Conservation (phyloP, 352 stramenopile species). For the Globisporangium barbulae region DNA sequence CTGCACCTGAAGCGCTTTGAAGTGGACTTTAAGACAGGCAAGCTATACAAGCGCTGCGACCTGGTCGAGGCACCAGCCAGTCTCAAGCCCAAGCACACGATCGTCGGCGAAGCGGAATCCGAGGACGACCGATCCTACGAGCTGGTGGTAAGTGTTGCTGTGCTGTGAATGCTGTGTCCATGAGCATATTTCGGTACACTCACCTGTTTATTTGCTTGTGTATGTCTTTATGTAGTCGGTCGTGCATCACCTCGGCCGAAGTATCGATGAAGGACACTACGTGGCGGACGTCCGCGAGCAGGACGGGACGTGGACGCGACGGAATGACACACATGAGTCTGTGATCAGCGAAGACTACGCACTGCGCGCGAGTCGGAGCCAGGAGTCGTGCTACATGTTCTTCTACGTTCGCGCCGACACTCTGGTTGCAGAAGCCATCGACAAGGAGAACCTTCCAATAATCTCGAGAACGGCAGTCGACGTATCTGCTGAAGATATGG, state of each 20-base stretch:
- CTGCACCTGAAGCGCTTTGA: slow-evolving; percentile 88
- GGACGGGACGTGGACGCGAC: slow-evolving; percentile 56
- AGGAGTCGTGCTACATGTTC: slow-evolving; percentile 88
- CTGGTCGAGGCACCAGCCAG: slow-evolving; percentile 53
- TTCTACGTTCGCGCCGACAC: slow-evolving; percentile 70
- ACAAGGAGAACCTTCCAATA: slow-evolving; percentile 67
- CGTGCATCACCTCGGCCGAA: slow-evolving; percentile 79
- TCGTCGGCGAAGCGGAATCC: slow-evolving; percentile 27
- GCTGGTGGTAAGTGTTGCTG: slow-evolving; percentile 38
- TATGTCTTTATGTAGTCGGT: slow-evolving; percentile 47
- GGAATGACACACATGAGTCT: slow-evolving; percentile 83
- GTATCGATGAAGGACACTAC: slow-evolving; percentile 83
- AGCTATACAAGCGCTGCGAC: slow-evolving; percentile 81
- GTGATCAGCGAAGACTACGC: slow-evolving; percentile 77
- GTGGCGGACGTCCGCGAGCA: slow-evolving; percentile 67
- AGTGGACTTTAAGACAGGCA: slow-evolving; percentile 57
- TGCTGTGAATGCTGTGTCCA: not conserved
- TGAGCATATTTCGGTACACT: slow-evolving; percentile 5
- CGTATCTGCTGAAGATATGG: not conserved
- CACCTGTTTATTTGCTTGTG: not conserved
- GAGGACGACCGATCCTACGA: slow-evolving; percentile 32
- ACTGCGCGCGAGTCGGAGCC: slow-evolving; percentile 62
- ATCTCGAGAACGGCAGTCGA: slow-evolving; percentile 12
- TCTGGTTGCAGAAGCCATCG: slow-evolving; percentile 10
- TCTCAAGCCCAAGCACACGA: slow-evolving; percentile 36